Conservation (phyloP, 208 protist genomes). For the Acanthamoeba comandoni region DNA sequence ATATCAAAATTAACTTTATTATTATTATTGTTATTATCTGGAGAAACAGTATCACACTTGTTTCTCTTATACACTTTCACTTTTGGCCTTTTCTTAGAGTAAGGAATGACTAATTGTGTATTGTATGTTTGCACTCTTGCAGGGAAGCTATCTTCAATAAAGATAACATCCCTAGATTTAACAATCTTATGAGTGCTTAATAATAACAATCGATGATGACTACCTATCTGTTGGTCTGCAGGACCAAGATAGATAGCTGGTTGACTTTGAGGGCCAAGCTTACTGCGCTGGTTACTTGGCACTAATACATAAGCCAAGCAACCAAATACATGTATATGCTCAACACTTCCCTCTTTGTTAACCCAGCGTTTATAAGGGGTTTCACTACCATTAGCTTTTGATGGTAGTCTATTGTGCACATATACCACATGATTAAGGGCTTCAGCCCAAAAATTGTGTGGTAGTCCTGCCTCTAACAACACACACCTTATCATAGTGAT, state of each 20-base stretch:
- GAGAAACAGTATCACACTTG: too few relatives aligned
- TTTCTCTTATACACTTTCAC: too few relatives aligned
- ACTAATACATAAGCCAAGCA: background rate
- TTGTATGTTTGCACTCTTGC: too few relatives aligned
- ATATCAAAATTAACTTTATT: too few relatives aligned
- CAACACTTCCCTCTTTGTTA: background rate
- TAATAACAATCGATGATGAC: too few relatives aligned
- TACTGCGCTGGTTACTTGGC: background rate
- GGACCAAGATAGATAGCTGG: background rate
- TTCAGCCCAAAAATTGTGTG: background rate
- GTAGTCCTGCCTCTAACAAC: background rate
- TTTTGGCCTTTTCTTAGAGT: too few relatives aligned
- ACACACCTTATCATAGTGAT: background rate
- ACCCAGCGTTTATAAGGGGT: background rate
- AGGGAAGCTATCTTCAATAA: too few relatives aligned
- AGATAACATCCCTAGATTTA: too few relatives aligned
- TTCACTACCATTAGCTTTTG: background rate
- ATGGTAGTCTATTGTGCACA: constrained; percentile 16
- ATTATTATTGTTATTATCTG: too few relatives aligned
- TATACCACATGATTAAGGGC: background rate
- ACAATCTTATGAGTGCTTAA: too few relatives aligned
- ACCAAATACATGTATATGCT: constrained; percentile 3
- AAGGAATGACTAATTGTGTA: too few relatives aligned
- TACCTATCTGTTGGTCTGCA: too few relatives aligned
- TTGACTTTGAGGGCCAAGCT: background rate